Base-by-base conservation (phyloP, 2,329 filamentous ascomycete genomes). In the Ilyonectria mors-panacis region DNA sequence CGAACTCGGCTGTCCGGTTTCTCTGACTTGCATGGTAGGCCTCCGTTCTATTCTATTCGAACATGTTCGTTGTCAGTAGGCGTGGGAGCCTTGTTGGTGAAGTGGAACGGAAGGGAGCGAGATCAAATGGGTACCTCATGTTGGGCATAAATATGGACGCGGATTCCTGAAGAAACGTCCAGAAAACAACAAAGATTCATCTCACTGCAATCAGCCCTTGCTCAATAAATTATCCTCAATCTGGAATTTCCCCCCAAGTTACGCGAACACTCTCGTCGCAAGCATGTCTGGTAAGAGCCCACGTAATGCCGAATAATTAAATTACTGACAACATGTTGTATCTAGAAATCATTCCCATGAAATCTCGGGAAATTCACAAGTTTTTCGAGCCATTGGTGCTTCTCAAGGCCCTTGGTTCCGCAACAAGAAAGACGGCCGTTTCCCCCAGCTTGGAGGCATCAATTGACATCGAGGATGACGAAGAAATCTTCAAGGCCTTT, bases 351-450 rank as follows among this genome's bases (percentile, higher is more conserved):
- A 44, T 65, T 6, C 48, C 58, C 0, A 33, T 69, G 35, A 45
- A 15, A 17, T 50, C 39, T 17, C 42, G 8, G 8, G 42, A 42
- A 2, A 44, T 58, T 0, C 61, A 67, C 15, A 69, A 63, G 15
- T 70, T 70, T 47, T 67, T 65, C 10, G 69, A 70, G 26, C 67
- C 64, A 7, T 7, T 62, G 2, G 63, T 69, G 2, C 57, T 70
- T 9, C 26, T 70, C 0, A 65, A 67, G 5, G 60, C 54, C 17
- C 61, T 70, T 23, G 61, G 51, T 30, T 28, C 28, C 9, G 65
- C 55, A 1, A 54, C 51, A 1, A 33, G 42, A n/a, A 48, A 65
- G 2, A 54, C 23, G 10, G 35, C 60, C 39, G 37, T 23, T 9
- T 10, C 44, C 15, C 10, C 19, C 3, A 35, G 19, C 21, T 13